phyloP scores from a whole-genome alignment of 2,329 filamentous ascomycete species.

The Macrophomina phaseolina region DNA sequence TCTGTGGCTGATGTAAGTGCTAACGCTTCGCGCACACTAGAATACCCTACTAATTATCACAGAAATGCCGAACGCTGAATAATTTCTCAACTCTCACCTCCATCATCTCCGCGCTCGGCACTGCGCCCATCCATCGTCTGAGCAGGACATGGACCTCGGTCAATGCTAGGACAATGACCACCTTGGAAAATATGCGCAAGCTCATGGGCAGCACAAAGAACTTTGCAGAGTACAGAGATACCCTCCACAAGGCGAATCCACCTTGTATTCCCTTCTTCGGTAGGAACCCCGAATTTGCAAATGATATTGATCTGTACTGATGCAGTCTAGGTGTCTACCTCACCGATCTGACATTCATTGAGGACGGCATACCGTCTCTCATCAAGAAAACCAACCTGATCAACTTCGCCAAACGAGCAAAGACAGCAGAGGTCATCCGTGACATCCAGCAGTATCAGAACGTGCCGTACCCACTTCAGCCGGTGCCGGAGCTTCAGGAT shows the following conservation, averaged over 20 bases:
- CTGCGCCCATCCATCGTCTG: constrained; percentile 91
- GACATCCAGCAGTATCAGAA: constrained; percentile 99
- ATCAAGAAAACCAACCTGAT: constrained; percentile 97
- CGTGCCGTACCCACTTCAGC: constrained; percentile 89
- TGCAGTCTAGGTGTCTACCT: constrained; percentile 78
- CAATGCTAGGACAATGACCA: constrained; percentile 78
- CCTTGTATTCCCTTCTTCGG: constrained; percentile 99
- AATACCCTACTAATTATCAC: constrained; percentile 34
- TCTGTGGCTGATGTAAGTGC: constrained; percentile 86
- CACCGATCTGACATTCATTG: constrained; percentile 97
- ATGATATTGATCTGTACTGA: constrained; percentile 31
- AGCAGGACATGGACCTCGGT: constrained; percentile 95
- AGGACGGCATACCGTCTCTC: constrained; percentile 94
- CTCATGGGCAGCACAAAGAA: constrained; percentile 98
- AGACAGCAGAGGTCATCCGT: constrained; percentile 97
- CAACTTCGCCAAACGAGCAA: constrained; percentile 97
- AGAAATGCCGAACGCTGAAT: constrained; percentile 94
- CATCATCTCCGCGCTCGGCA: constrained; percentile 94
- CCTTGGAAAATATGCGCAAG: constrained; percentile 87
- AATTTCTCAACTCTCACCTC: constrained; percentile 98
- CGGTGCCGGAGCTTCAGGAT: constrained; percentile 90
- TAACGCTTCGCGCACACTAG: neutral
- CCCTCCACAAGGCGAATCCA: constrained; percentile 88
- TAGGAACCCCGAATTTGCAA: constrained; percentile 45
- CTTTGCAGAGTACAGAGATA: constrained; percentile 94